A percentile compares a stretch with the other conserved stretches of the same genome.
Conservation (phyloP, 2,329 filamentous ascomycete genomes). For the Colletotrichum paranaense region DNA sequence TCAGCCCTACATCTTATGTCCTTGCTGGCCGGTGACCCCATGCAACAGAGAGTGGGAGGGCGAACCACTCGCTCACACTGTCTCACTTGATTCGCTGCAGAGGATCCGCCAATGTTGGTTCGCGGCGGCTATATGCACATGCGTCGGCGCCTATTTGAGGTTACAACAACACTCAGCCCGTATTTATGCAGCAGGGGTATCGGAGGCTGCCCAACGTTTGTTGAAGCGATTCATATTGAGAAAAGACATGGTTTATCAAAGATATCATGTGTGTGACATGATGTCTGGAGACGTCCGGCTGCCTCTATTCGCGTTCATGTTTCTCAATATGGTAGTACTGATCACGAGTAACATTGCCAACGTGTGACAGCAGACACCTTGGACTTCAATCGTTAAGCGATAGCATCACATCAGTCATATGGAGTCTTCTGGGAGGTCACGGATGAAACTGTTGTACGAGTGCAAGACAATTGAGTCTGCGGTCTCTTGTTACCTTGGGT, state of each 20-base stretch:
- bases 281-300: background rate
- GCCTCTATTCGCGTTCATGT: background rate
- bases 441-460: too few relatives aligned
- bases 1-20: background rate
- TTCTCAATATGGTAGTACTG: too few relatives aligned
- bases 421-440: too few relatives aligned
- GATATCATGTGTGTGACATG: background rate
- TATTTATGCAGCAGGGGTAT: background rate
- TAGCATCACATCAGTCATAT: too few relatives aligned
- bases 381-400: too few relatives aligned
- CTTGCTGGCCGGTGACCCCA: background rate
- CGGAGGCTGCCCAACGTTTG: background rate
- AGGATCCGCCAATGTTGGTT: background rate
- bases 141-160: background rate
- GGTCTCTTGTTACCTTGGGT: background rate
- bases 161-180: background rate
- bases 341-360: too few relatives aligned
- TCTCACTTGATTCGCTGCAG: background rate
- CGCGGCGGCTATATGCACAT: background rate
- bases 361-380: too few relatives aligned
- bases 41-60: background rate
- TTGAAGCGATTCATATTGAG: background rate
- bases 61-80: background rate
- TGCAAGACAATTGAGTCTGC: too few relatives aligned
- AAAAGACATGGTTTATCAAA: background rate